phyloP scores from a whole-genome alignment of 495 filamentous ascomycete species.

The Trypethelium eluteriae region DNA sequence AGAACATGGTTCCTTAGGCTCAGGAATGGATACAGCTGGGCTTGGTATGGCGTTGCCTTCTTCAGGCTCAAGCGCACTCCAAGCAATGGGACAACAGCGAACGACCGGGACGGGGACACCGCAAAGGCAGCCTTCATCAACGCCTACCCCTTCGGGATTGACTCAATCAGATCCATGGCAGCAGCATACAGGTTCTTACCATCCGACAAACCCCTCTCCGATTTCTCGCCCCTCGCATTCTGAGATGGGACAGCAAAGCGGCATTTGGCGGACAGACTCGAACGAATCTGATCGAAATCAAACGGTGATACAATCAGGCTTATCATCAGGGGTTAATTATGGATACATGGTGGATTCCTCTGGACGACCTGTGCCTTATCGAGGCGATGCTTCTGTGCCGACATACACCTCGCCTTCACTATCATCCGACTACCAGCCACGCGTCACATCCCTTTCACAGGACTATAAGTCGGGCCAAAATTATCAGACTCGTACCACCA shows the following conservation, averaged over 20 bases:
- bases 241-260: constrained; percentile 8
- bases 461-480: constrained; percentile 5
- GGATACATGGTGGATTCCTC: constrained; percentile 8
- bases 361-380: neutral
- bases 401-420: constrained; percentile 5
- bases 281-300: neutral
- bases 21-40: neutral
- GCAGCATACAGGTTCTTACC: neutral
- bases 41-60: neutral
- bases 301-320: neutral
- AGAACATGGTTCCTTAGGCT: neutral
- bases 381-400: neutral
- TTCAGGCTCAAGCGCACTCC: neutral
- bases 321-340: constrained; percentile 5
- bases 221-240: constrained; percentile 6
- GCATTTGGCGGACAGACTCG: constrained; percentile 1
- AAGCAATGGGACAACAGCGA: constrained; percentile 3
- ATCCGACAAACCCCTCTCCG: constrained; percentile 7
- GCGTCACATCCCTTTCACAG: neutral
- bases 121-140: constrained; percentile 1
- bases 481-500: neutral
- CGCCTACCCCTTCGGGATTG: neutral
- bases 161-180: constrained; percentile 4
- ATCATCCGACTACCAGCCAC: constrained; percentile 7
- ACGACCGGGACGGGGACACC: neutral